Percentiles rank a stretch among this genome's conserved stretches.
phyloP scores from a whole-genome alignment of 2,329 filamentous ascomycete species.

The Tolypocladium endophyticum region DNA sequence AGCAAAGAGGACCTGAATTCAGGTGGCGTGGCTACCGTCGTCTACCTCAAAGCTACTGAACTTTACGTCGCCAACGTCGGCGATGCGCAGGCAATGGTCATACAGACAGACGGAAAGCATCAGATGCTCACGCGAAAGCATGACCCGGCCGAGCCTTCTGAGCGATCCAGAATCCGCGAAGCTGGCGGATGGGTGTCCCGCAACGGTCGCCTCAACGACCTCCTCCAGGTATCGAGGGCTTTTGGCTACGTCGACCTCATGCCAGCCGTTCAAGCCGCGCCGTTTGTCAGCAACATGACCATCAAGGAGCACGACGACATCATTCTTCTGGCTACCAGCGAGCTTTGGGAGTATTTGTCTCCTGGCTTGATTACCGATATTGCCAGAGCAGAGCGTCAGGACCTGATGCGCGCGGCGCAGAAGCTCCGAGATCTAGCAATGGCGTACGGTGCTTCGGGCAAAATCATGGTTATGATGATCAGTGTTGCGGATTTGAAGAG shows the following conservation, averaged over 20 bases:
- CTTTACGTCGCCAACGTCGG: constrained; percentile 93
- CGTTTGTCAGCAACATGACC: constrained; percentile 67
- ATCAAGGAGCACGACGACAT: constrained; percentile 87
- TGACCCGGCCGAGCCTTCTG: constrained; percentile 76
- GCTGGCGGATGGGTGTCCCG: constrained; percentile 93
- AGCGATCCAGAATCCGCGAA: constrained; percentile 82
- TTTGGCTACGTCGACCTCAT: constrained; percentile 93
- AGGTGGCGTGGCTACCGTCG: constrained; percentile 82
- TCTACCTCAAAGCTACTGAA: constrained; percentile 83
- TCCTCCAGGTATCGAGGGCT: constrained; percentile 81
- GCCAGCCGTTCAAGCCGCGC: constrained; percentile 85
- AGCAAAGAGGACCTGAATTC: constrained; percentile 83
- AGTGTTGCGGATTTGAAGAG: constrained; percentile 86
- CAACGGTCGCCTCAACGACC: constrained; percentile 86
- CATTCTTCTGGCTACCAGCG: constrained; percentile 79
- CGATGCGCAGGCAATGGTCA: constrained; percentile 89
- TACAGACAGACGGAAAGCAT: constrained; percentile 77
- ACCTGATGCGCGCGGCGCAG: constrained; percentile 91
- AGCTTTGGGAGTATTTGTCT: constrained; percentile 91
- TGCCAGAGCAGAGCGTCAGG: constrained; percentile 71
- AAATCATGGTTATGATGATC: constrained; percentile 99
- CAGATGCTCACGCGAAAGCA: constrained; percentile 83
- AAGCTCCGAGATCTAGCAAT: constrained; percentile 92
- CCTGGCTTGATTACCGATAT: constrained; percentile 89
- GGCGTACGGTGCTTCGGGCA: constrained; percentile 84